Evolutionary conservation across 2,329 filamentous ascomycete genomes (phyloP), one percentile per base, ranked within the genome.

Genomic region (Phoma herbarum): DNA sequence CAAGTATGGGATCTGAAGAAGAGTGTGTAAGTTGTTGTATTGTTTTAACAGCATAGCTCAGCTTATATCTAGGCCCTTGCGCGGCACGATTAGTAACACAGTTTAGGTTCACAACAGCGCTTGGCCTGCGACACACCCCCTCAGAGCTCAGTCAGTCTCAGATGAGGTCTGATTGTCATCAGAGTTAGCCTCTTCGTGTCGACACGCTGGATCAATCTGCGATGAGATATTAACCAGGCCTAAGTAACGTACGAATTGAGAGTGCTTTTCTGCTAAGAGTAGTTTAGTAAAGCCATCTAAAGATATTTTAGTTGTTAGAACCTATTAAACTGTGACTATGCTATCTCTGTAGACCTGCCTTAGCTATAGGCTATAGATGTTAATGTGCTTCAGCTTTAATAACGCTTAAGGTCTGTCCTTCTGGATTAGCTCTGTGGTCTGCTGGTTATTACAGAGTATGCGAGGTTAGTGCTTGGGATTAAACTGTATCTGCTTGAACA

Each of bases 231-330:
- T 26, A 43, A 43, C 41, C 11, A 43, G 41, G 41, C 41, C 41
- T 43, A 43, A 26, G 14, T 43, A n/a, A 43, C 22, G 11, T 43
- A 43, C 11, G 11, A 43, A 43, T 4, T 43, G 16, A 43, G 41
- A 43, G 41, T 43, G 22, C 23, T 43, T 26, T 43, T 43, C 41
- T 43, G 22, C 41, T 43, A 26, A 43, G 41, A 43, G 41, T 43
- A n/a, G 22, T 43, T 43, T 43, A 6, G 22, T 43, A n/a, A 43
- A 43, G 41, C 41, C 11, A 9, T 43, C 41, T 26, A 26, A 43
- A 43, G 41, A 9, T 16, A 43, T 43, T 43, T 43, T n/a, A 43
- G 22, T 43, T 26, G 11, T 43, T 43, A 16, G 41, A 43, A 26
- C 41, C 41, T 26, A 43, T 43, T 43, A 26, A 43, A 43, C 23